These are phyloP conservation scores for Volvox africanus DNA, from an alignment of 139 green algal genomes.

Conservation along the genomic window DNA sequence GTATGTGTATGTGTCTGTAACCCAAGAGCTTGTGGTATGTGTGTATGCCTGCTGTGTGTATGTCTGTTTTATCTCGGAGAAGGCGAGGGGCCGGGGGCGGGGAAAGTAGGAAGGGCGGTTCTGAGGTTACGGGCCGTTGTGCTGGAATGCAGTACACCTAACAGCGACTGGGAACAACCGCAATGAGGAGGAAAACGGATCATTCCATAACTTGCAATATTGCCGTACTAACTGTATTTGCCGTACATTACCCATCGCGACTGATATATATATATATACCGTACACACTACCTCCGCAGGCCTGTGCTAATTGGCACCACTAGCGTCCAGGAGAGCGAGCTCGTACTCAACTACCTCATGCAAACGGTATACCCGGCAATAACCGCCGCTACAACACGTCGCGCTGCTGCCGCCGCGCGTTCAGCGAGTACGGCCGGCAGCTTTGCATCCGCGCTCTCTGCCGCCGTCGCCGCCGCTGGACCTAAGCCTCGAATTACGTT, in stretches of 20 bases:
- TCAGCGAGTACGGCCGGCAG: background rate
- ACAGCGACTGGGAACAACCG: no score
- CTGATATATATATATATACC: no score
- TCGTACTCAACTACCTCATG: slow-evolving; percentile 49
- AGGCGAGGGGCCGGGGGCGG: no score
- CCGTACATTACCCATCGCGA: no score
- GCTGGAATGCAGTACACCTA: no score
- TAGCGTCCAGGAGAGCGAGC: slow-evolving; percentile 74
- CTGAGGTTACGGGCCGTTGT: no score
- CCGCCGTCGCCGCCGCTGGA: background rate
- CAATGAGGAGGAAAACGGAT: no score
- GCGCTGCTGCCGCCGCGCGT: background rate
- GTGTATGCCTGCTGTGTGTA: no score
- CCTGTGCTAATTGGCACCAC: slow-evolving; percentile 94
- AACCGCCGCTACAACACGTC: slow-evolving; percentile 24
- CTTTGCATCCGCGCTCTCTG: background rate
- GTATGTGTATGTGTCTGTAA: background rate
- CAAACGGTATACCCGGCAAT: background rate
- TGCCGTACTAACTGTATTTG: no score
- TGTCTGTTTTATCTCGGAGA: no score
- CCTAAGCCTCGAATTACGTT: slow-evolving; percentile 29
- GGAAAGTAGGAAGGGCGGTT: no score
- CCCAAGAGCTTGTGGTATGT: background rate
- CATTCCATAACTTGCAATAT: no score
- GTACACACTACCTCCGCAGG: slow-evolving; percentile 22